Evolutionary conservation across 495 filamentous ascomycete species (phyloP), one percentile per base, ranked within the genome.

Genomic region (Neurospora cerealis): DNA sequence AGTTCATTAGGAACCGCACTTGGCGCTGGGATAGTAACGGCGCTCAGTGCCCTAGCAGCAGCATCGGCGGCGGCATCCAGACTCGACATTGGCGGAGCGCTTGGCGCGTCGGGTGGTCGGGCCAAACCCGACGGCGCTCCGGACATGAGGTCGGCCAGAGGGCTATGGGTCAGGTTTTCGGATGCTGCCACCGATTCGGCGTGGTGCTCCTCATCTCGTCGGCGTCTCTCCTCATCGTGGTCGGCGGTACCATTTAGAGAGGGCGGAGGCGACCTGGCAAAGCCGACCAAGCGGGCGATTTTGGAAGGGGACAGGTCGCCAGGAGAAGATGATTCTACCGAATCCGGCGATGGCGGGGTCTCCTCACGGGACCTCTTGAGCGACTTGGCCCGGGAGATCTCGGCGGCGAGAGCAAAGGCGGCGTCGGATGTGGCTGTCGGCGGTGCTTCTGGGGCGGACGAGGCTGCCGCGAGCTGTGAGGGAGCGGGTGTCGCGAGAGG

Each of bases 81-180:
- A 39, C 46, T 39, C 24, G 70, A 48, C 39, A 42, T 40, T 72
- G 79, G 79, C 37, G 84, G 80, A 79, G 82, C 54, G 78, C 83
- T 73, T 75, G 81, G 78, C 70, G 79, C 77, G 69, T 84, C 83
- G 39, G 85, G 83, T 13, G 86, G 80, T 69, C 83, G 87, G 78
- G 86, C 89, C 80, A 90, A 86, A 24, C 83, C 83, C 8, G 82
- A 81, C 32, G 80, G 83, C 37, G 81, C 85, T 28, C 83, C 83
- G 28, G 86, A 86, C 81, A 91, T 83, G n/a, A 91, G 81, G 24
- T 85, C 84, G 34, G 85, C 83, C 73, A 90, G 79, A 9, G 83
- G 85, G 72, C 83, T 83, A n/a, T 86, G 82, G 5, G 82, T 84
- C 69, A 87, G 88, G 75, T 89, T 90, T 75, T 83, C 85, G 82